Base-by-base conservation (phyloP, 2,329 filamentous ascomycete genomes). In the Leptographium procerum region DNA sequence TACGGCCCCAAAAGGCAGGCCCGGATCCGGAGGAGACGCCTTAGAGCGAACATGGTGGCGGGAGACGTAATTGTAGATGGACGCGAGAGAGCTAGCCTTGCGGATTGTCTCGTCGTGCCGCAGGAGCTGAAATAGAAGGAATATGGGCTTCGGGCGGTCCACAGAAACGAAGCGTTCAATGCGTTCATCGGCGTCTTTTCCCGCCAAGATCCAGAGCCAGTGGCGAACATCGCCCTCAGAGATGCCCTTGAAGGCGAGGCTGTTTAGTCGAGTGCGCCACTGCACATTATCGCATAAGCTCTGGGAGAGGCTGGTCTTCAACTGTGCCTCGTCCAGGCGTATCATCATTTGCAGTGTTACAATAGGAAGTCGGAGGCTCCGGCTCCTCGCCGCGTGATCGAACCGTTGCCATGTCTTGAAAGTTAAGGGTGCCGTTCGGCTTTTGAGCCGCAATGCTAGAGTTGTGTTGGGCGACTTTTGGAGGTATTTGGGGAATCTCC, bases 121-220 rank as follows among this genome's bases (percentile, higher is more conserved):
- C 19, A 74, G 62, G 8, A 76, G 62, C 29, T 72, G 59, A 28
- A 69, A 63, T 2, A 75, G 62, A 9, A 77, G 61, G 40, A 77
- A 77, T 4, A 72, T 61, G 3, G 74, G 74, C 57, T 72, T 73
- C 9, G 66, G 68, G 10, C 60, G 62, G 28, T 69, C 63, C 28
- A 14, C 40, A 1, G 67, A 69, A 45, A 72, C 55, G 26, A 76
- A 68, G 13, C 74, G 69, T 51, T 69, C 62, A 8, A 72, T 64
- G 16, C 70, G 69, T 47, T 55, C 63, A 57, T 75, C 74, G 9
- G 68, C 67, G 52, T 69, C 63, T 8, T 67, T 59, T 0, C 66
- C 70, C 0, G 65, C 67, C 22, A 77, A 53, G 28, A 77, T 73
- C 72, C 72, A 75, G 47, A 71, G 58, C 74, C 74, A 76, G 45